Percentiles rank a stretch among this genome's conserved stretches.
Conservation (phyloP, 176 grass and related monocot genomes). For the Thalia dealbata region DNA sequence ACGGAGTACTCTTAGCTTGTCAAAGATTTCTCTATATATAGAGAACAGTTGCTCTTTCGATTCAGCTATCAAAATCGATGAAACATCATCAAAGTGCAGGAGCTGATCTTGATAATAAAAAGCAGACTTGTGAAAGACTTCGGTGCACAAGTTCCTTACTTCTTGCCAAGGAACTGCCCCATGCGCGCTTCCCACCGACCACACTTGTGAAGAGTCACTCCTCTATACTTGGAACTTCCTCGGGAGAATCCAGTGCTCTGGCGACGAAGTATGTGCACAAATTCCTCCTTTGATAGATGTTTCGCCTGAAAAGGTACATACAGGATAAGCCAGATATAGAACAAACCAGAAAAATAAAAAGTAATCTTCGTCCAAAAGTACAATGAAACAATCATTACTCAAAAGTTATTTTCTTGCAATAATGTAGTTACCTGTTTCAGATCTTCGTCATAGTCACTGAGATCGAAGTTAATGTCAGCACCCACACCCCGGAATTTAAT, state of each 20-base stretch:
- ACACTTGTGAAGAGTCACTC: slow-evolving; percentile 20
- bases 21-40: neutral
- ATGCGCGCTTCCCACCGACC: slow-evolving; percentile 12
- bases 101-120: neutral
- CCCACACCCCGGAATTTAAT: slow-evolving; percentile 14
- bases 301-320: neutral
- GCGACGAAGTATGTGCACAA: slow-evolving; percentile 15
- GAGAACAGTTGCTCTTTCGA: neutral
- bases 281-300: slow-evolving; percentile 9
- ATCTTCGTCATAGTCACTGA: slow-evolving; percentile 10
- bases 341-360: neutral
- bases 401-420: neutral
- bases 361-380: neutral
- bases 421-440: neutral
- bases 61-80: neutral
- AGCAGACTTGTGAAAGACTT: neutral
- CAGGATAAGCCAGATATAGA: neutral
- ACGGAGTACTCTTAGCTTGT: neutral
- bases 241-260: slow-evolving; percentile 14
- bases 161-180: slow-evolving; percentile 11
- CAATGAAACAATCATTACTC: neutral
- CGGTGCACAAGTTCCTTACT: neutral
- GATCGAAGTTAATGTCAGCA: slow-evolving; percentile 15
- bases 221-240: slow-evolving; percentile 9
- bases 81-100: neutral